Percentiles rank a stretch among this genome's conserved stretches.
Evolutionary conservation across 2,329 filamentous ascomycete species (phyloP).

Genomic region (Penicillium concentricum): DNA sequence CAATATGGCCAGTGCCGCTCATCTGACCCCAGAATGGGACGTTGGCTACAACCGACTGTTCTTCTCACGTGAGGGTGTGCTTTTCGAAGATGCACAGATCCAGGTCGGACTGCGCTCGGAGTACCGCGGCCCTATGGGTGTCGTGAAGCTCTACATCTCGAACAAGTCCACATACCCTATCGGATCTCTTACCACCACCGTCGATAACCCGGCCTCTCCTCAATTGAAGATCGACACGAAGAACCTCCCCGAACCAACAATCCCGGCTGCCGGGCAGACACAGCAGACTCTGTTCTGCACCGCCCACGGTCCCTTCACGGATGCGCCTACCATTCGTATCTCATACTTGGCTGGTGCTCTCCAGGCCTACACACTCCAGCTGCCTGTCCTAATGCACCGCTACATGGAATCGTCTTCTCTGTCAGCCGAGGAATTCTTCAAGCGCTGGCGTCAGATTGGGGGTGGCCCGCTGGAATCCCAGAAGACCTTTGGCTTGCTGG

Average conservation of each 20-base stretch:
- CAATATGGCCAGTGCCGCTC: constrained; percentile 87
- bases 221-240: constrained; percentile 86
- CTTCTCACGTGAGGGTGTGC: constrained; percentile 75
- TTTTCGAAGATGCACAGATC: constrained; percentile 93
- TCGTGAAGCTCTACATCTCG: constrained; percentile 90
- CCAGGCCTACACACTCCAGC: constrained; percentile 85
- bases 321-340: constrained; percentile 86
- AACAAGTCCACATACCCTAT: constrained; percentile 88
- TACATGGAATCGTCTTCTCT: constrained; percentile 94
- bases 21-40: constrained; percentile 94
- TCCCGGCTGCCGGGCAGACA: constrained; percentile 72
- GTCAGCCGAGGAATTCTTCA: constrained; percentile 92
- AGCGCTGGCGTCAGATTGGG: constrained; percentile 98
- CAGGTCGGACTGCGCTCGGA: constrained; percentile 91
- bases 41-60: constrained; percentile 81
- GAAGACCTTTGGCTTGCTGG: constrained; percentile 71
- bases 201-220: constrained; percentile 66
- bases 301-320: constrained; percentile 74
- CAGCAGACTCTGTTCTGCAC: constrained; percentile 97
- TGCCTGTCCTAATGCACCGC: constrained; percentile 86
- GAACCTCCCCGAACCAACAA: constrained; percentile 77
- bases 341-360: constrained; percentile 92
- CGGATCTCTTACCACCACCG: constrained; percentile 87
- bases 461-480: constrained; percentile 84
- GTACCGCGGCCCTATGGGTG: constrained; percentile 92